These are phyloP conservation scores for Fusarium citri DNA, from an alignment of 2,329 filamentous ascomycete genomes.

Conservation along the genomic window DNA sequence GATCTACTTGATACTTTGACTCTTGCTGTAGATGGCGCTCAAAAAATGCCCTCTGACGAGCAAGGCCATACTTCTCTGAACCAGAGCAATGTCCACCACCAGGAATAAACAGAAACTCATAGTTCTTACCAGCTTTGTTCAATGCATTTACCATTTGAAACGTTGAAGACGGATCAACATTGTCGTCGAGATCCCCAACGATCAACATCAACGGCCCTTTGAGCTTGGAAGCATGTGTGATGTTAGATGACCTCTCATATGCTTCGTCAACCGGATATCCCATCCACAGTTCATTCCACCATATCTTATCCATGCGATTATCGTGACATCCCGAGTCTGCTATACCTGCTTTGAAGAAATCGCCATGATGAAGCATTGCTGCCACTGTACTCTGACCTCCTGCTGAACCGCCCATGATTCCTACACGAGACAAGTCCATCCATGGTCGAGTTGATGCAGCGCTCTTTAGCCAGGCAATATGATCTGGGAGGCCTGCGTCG, in stretches of 20 bases:
- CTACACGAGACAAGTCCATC: constrained; percentile 47
- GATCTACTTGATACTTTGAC: constrained; percentile 5
- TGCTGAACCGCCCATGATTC: constrained; percentile 47
- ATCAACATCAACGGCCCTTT: constrained; percentile 46
- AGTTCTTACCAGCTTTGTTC: constrained; percentile 45
- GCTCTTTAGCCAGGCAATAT: constrained; percentile 47
- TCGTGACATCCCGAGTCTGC: constrained; percentile 49
- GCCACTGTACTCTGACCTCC: constrained; percentile 48
- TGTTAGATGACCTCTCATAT: constrained; percentile 46
- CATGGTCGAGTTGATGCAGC: constrained; percentile 44
- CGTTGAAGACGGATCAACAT: constrained; percentile 48
- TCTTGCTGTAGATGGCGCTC: constrained; percentile 23
- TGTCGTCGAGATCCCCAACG: constrained; percentile 46
- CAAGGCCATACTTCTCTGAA: constrained; percentile 26
- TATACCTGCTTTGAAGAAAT: constrained; percentile 47
- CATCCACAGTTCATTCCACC: constrained; percentile 51
- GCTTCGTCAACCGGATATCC: constrained; percentile 48
- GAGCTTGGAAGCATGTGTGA: constrained; percentile 46
- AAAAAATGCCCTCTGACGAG: constrained; percentile 37
- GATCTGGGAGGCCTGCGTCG: constrained; percentile 47
- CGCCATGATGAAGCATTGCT: constrained; percentile 45
- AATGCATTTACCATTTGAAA: constrained; percentile 46
- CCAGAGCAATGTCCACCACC: constrained; percentile 39
- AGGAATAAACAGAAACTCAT: constrained; percentile 47
- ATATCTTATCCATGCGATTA: constrained; percentile 49